phyloP scores from a whole-genome alignment of 2,329 filamentous ascomycete species.

The Fusarium sp. region DNA sequence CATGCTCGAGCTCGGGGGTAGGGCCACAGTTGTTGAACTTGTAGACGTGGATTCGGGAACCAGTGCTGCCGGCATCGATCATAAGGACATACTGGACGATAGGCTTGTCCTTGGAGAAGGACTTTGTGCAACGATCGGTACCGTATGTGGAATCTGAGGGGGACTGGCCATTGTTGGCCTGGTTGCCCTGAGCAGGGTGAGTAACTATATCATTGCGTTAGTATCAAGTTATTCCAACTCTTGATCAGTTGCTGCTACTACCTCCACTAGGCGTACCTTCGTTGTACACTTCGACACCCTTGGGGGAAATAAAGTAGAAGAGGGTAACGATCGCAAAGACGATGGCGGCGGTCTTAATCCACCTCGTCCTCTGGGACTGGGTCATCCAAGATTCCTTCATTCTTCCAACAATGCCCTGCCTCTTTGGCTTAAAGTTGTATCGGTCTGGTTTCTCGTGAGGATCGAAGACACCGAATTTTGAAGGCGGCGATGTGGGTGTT shows the following conservation, averaged over 20 bases:
- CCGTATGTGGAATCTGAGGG: slow-evolving; percentile 72
- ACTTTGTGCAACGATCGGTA: slow-evolving; percentile 82
- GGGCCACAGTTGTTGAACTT: slow-evolving; percentile 98
- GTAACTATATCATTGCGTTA: slow-evolving; percentile 39
- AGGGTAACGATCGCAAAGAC: slow-evolving; percentile 70
- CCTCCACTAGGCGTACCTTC: slow-evolving; percentile 53
- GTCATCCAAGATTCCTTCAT: slow-evolving; percentile 71
- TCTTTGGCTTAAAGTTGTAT: slow-evolving; percentile 64
- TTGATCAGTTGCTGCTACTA: slow-evolving; percentile 20
- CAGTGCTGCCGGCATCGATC: slow-evolving; percentile 98
- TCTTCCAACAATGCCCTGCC: slow-evolving; percentile 64
- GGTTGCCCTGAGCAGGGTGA: slow-evolving; percentile 35
- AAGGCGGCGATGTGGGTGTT: slow-evolving; percentile 74
- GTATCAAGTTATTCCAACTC: slow-evolving; percentile 4
- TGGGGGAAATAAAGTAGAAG: slow-evolving; percentile 74
- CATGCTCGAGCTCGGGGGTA: slow-evolving; percentile 92
- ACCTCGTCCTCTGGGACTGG: slow-evolving; percentile 74
- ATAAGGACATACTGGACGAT: slow-evolving; percentile 98
- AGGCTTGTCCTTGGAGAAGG: slow-evolving; percentile 88
- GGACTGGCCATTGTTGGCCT: slow-evolving; percentile 60
- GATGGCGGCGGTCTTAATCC: slow-evolving; percentile 74
- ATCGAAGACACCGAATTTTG: slow-evolving; percentile 69
- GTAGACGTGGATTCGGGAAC: slow-evolving; percentile 98
- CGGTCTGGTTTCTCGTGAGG: slow-evolving; percentile 74
- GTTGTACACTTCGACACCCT: slow-evolving; percentile 66